These are phyloP conservation scores for Chrysoporthe puriensis DNA, from an alignment of 2,329 filamentous ascomycete species.

Conservation along the genomic window DNA sequence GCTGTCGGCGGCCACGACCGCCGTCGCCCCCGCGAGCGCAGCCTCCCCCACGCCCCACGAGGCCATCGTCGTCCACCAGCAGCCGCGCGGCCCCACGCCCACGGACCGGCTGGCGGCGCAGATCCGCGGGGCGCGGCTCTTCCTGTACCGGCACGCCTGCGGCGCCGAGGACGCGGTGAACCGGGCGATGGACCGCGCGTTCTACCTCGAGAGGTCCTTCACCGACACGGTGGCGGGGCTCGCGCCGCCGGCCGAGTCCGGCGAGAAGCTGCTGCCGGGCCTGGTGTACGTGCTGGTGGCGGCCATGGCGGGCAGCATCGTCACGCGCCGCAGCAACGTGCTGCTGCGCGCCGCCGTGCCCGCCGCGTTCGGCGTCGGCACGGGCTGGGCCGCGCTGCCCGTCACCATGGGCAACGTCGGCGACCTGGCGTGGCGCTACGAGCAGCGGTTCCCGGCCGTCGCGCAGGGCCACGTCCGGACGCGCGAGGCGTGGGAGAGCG, in stretches of 20 bases:
- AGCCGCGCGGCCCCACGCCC: slow-evolving; percentile 66
- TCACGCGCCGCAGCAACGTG: slow-evolving; percentile 85
- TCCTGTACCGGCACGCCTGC: slow-evolving; percentile 76
- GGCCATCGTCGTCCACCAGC: slow-evolving; percentile 14
- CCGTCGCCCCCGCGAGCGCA: slow-evolving; percentile 37
- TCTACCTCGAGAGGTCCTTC: slow-evolving; percentile 86
- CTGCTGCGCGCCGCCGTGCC: slow-evolving; percentile 78
- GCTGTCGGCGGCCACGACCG: slow-evolving; percentile 37
- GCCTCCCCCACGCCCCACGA: slow-evolving; percentile 34
- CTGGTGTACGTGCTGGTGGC: slow-evolving; percentile 90
- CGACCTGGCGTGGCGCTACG: slow-evolving; percentile 87
- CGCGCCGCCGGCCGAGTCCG: slow-evolving; percentile 81
- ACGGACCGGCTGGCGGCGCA: slow-evolving; percentile 87
- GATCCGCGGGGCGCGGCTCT: slow-evolving; percentile 78
- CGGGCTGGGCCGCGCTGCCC: slow-evolving; percentile 83
- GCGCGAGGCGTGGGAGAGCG: slow-evolving; percentile 69
- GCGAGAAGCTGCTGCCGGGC: slow-evolving; percentile 88
- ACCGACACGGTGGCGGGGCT: slow-evolving; percentile 87
- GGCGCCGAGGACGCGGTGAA: slow-evolving; percentile 83
- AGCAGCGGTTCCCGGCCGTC: slow-evolving; percentile 83
- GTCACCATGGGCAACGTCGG: slow-evolving; percentile 89
- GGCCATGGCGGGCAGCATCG: slow-evolving; percentile 91
- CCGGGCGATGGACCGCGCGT: slow-evolving; percentile 75
- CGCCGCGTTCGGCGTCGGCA: slow-evolving; percentile 76
- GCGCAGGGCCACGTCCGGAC: slow-evolving; percentile 79